Evolutionary conservation across 2,329 filamentous ascomycete genomes (phyloP).

Genomic region (Fusarium abutilonis): DNA sequence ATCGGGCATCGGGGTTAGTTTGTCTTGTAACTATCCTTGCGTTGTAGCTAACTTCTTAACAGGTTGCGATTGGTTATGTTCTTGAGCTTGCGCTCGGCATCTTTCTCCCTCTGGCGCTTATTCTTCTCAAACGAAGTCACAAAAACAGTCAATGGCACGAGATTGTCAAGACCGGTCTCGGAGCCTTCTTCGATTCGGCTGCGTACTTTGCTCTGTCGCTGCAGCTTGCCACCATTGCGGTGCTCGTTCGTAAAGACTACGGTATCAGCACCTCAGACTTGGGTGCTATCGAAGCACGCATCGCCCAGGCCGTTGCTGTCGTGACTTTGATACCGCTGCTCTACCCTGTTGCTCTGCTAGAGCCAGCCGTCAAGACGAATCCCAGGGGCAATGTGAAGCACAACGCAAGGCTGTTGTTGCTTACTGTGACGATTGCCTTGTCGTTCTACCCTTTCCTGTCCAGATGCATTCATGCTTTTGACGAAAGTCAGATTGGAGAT

Average conservation of each 20-base stretch:
- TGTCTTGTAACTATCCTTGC: background rate
- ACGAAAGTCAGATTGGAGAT: slow-evolving; percentile 20
- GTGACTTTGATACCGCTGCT: slow-evolving; percentile 41
- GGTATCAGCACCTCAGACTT: slow-evolving; percentile 36
- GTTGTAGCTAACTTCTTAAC: background rate
- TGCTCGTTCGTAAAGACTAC: slow-evolving; percentile 41
- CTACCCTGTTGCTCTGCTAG: slow-evolving; percentile 31
- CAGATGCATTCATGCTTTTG: slow-evolving; percentile 38
- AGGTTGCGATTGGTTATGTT: slow-evolving; percentile 29
- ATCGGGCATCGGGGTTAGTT: slow-evolving; percentile 39
- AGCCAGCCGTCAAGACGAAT: background rate
- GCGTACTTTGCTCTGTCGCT: slow-evolving; percentile 39
- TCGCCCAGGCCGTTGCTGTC: slow-evolving; percentile 35
- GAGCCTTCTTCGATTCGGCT: slow-evolving; percentile 32
- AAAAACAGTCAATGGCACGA: background rate
- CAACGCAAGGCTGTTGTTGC: slow-evolving; percentile 19
- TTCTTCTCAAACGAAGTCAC: background rate
- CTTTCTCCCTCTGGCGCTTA: slow-evolving; percentile 8
- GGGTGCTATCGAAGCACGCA: slow-evolving; percentile 39
- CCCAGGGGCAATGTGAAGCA: slow-evolving; percentile 1
- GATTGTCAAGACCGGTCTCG: slow-evolving; percentile 7
- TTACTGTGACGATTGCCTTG: slow-evolving; percentile 19
- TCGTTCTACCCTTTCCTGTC: slow-evolving; percentile 44
- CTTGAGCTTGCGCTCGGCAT: slow-evolving; percentile 14
- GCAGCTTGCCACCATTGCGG: slow-evolving; percentile 35